Evolutionary conservation across 805 yeast genomes (phyloP), one percentile per base, ranked within the genome.

Genomic region (Teunomyces cretensis): DNA sequence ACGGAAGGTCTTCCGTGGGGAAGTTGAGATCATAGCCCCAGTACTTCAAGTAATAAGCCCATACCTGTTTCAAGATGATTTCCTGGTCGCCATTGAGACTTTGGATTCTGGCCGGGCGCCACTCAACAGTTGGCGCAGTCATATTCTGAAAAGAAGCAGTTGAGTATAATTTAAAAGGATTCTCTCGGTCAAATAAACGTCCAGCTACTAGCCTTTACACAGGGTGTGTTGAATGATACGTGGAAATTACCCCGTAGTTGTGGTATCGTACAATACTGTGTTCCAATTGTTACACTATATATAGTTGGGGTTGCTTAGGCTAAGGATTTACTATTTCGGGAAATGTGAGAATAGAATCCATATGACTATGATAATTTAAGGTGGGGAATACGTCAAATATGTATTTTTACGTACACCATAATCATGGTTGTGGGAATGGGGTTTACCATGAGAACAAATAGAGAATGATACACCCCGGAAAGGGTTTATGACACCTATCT

Each of bases 31-130:
- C 60, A 55, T 76, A 70, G 4, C 88, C 89, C 74, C 83, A 74
- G 47, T 70, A 78, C 52, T 78, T 80, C 51, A 86, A 67, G 39
- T 81, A 55, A 54, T 81, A 75, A 41, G 84, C 81, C 90, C 91
- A 87, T 4, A 78, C 74, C 56, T 84, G 88, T 62, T 87, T 87
- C 57, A 86, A 65, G 14, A 75, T 72, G 41, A 75, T 55, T 56
- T 86, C 91, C 60, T 86, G 82, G 17, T 83, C 85, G 12, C 56
- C 52, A 33, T 56, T 58, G 30, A 72, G 58, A 19, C 69, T 53
- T 45, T 70, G 75, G 39, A 70, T 59, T 49, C 76, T 57, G 5
- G 70, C 74, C 5, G 68, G 65, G 38, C 72, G 59, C 46, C 53
- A 68, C 11, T 54, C 43, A 31, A 35, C 9, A 9, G 27, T 22